Conservation (phyloP, 2,329 filamentous ascomycete species). For the Ceratocystis albifundus region DNA sequence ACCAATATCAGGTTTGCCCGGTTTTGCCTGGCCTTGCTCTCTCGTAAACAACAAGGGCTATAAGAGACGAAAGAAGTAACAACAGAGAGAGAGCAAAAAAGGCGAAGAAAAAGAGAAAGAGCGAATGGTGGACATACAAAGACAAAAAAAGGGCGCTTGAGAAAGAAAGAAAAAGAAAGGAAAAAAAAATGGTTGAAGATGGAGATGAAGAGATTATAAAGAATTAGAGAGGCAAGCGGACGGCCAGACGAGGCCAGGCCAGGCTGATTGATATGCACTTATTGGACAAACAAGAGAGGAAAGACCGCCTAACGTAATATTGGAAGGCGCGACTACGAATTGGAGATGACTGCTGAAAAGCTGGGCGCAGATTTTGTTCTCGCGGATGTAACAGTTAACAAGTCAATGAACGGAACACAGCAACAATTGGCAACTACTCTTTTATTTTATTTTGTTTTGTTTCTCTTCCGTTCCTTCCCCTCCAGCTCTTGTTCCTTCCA, state of each 20-base stretch:
- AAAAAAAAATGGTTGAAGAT: no score
- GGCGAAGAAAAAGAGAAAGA: background rate
- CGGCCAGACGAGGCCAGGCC: no score
- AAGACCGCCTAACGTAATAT: background rate
- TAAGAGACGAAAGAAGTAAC: no score
- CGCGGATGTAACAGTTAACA: background rate
- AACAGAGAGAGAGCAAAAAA: background rate
- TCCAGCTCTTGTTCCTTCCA: background rate
- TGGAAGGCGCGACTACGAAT: background rate
- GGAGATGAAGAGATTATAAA: background rate
- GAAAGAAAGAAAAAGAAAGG: background rate
- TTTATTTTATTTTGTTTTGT: no score
- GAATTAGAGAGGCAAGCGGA: background rate
- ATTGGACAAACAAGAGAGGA: background rate
- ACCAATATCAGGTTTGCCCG: no score
- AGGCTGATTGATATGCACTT: conserved; percentile 7
- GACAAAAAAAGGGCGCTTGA: background rate
- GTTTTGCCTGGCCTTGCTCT: no score
- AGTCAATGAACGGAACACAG: background rate
- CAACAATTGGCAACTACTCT: background rate
- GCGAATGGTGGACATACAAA: background rate
- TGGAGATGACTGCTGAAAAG: background rate
- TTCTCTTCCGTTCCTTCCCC: background rate
- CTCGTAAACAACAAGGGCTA: no score
- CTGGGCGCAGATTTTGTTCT: background rate